Evolutionary conservation across 2,329 filamentous ascomycete genomes (phyloP).

Genomic region (Fusarium bulbicola): DNA sequence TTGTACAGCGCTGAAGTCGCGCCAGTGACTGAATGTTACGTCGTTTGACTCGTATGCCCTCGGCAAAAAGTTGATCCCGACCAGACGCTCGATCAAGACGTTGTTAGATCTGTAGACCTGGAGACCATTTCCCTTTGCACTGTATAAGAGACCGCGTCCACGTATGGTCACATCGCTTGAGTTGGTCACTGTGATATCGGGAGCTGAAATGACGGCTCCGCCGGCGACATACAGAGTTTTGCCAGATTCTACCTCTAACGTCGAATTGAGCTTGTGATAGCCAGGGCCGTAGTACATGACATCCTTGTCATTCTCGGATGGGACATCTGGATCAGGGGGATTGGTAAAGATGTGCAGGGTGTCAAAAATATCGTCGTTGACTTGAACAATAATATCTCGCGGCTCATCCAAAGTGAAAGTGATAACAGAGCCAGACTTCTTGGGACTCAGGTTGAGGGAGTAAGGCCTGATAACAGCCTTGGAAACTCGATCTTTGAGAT

Average conservation of each 20-base stretch:
- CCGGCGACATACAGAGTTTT: background rate
- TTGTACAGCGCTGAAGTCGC: background rate
- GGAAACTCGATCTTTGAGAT: background rate
- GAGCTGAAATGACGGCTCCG: background rate
- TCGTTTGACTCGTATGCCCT: background rate
- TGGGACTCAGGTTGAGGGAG: background rate
- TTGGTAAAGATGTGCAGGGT: background rate
- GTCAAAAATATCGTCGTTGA: background rate
- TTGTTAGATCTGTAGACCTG: background rate
- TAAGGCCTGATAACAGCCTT: background rate
- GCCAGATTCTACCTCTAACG: background rate
- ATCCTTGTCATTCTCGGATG: rapidly evolving
- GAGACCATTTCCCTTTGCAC: background rate
- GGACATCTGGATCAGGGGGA: rapidly evolving
- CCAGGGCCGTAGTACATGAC: background rate
- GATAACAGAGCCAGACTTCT: background rate
- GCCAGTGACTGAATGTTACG: background rate
- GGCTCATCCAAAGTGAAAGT: background rate
- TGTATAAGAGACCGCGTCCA: background rate
- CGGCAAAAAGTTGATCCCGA: rapidly evolving
- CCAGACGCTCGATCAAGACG: background rate
- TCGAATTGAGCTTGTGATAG: background rate
- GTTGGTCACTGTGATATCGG: rapidly evolving
- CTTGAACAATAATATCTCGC: background rate
- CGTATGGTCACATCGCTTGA: background rate